phyloP scores from a whole-genome alignment of 768 basidiomycete species.

The Amanita pseudoporphyria region DNA sequence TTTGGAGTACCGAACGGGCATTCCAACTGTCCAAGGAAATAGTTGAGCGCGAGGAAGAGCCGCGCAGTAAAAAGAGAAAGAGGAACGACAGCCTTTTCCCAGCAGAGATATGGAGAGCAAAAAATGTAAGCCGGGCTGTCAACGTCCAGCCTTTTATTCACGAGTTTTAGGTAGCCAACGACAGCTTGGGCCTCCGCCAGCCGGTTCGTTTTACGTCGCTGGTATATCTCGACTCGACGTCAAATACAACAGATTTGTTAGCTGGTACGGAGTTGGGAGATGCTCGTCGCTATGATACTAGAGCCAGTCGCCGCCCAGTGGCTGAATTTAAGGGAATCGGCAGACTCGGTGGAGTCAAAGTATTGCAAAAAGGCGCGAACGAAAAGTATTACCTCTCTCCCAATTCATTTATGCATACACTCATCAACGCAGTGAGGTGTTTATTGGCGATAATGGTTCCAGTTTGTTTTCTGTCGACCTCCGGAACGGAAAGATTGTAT shows the following conservation, averaged over 20 bases:
- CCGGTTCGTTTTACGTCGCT: slow-evolving; percentile 70
- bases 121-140: slow-evolving; percentile 45
- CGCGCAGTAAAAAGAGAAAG: slow-evolving; percentile 45
- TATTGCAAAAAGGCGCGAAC: slow-evolving; percentile 44
- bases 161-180: slow-evolving; percentile 53
- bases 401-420: slow-evolving; percentile 2
- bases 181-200: slow-evolving; percentile 63
- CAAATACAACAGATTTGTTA: slow-evolving; percentile 39
- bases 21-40: slow-evolving; percentile 26
- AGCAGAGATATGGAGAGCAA: slow-evolving; percentile 78
- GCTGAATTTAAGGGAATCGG: slow-evolving; percentile 52
- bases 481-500: slow-evolving; percentile 54
- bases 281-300: slow-evolving; percentile 69
- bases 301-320: slow-evolving; percentile 58
- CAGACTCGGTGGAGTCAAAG: slow-evolving; percentile 51
- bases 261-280: slow-evolving; percentile 72
- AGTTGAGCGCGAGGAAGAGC: slow-evolving; percentile 12
- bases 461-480: slow-evolving; percentile 59
- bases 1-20: slow-evolving; percentile 63
- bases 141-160: neutral
- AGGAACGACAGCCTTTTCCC: slow-evolving; percentile 47
- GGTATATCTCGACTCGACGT: slow-evolving; percentile 38
- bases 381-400: slow-evolving; percentile 35
- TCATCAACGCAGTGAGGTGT: slow-evolving; percentile 43
- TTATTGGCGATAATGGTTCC: slow-evolving; percentile 56